Evolutionary conservation across 1,284 basidiomycete species (phyloP).

Genomic region (Cutaneotrichosporon cyanovorans): DNA sequence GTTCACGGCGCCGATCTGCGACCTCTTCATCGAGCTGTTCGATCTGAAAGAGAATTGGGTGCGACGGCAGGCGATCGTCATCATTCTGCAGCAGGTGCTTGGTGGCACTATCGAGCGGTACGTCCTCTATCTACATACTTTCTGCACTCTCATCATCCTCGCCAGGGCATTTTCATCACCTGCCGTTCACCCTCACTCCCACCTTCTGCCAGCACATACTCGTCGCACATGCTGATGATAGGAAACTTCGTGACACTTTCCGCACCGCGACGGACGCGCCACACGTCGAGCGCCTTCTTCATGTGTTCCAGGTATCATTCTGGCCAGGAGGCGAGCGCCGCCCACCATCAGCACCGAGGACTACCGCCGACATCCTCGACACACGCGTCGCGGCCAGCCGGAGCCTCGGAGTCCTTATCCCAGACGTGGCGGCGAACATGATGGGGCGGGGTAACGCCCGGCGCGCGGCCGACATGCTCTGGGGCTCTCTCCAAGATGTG

Average conservation of each 20-base stretch:
- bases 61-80: conserved; percentile 88
- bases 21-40: conserved; percentile 83
- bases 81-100: conserved; percentile 89
- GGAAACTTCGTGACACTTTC: conserved; percentile 66
- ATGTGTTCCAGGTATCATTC: conserved; percentile 60
- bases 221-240: neutral
- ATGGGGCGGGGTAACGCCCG: conserved; percentile 90
- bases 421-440: conserved; percentile 91
- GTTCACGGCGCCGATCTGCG: conserved; percentile 90
- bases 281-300: conserved; percentile 60
- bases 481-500: conserved; percentile 84
- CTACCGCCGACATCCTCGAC: conserved; percentile 65
- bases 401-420: conserved; percentile 70
- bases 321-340: conserved; percentile 77
- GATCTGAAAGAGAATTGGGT: conserved; percentile 95
- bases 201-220: too few relatives aligned
- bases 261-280: conserved; percentile 58
- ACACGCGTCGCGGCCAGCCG: conserved; percentile 78
- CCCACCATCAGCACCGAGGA: conserved; percentile 57
- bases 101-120: conserved; percentile 84
- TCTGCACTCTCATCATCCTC: too few relatives aligned
- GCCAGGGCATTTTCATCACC: too few relatives aligned
- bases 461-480: conserved; percentile 79
- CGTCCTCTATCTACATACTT: too few relatives aligned
- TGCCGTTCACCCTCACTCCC: too few relatives aligned